Percentiles rank a stretch among this genome's conserved stretches.
Evolutionary conservation across 495 filamentous ascomycete genomes (phyloP).

Genomic region (Opeltia flavorubescens): DNA sequence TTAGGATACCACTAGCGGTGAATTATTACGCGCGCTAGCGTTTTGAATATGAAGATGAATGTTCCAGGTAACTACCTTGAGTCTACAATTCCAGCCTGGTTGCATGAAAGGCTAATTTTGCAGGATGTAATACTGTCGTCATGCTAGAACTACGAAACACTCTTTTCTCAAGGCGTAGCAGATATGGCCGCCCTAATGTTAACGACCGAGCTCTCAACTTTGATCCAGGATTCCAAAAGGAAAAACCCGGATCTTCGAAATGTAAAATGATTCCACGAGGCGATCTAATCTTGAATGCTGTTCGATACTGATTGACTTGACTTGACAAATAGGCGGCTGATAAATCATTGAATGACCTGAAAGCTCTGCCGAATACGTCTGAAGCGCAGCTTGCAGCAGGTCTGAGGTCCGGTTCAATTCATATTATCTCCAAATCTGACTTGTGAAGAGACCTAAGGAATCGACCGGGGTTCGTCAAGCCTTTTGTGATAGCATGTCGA

Average conservation of each 20-base stretch:
- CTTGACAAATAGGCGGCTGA: conserved; percentile 70
- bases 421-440: conserved; percentile 12
- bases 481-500: conserved; percentile 82
- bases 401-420: conserved; percentile 23
- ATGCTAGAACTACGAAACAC: too few relatives aligned
- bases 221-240: conserved; percentile 90
- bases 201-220: conserved; percentile 73
- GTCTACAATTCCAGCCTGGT: too few relatives aligned
- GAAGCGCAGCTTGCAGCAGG: conserved; percentile 77
- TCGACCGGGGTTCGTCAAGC: conserved; percentile 70
- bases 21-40: too few relatives aligned
- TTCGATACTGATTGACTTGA: too few relatives aligned
- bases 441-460: conserved; percentile 58
- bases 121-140: too few relatives aligned
- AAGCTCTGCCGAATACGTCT: conserved; percentile 56
- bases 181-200: conserved; percentile 95
- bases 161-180: too few relatives aligned
- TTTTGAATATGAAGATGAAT: too few relatives aligned
- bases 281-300: conserved; percentile 1
- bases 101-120: too few relatives aligned
- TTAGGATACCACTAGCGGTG: too few relatives aligned
- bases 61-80: too few relatives aligned
- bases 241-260: conserved; percentile 80
- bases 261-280: conserved; percentile 31
- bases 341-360: conserved; percentile 83